Conservation (phyloP, 2,329 filamentous ascomycete species). For the Xylariaceae sp. region DNA sequence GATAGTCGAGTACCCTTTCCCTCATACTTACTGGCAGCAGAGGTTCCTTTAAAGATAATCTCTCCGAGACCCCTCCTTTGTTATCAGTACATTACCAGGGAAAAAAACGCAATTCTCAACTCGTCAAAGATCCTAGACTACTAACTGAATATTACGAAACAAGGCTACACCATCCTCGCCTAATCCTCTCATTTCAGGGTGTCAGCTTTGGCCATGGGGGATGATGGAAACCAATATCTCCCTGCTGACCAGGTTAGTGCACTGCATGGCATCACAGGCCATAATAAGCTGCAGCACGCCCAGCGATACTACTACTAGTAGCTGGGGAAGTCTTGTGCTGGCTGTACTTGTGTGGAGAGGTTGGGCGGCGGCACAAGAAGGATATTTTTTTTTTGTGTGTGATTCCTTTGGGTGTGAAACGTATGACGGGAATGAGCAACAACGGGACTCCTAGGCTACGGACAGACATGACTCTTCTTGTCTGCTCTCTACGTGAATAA, state of each 20-base stretch:
- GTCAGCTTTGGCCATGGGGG: constrained; percentile 1
- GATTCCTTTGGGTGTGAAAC: constrained; percentile 7
- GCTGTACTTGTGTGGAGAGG: constrained; percentile 18
- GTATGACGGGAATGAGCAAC: constrained; percentile 8
- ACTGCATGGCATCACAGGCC: constrained; percentile 3
- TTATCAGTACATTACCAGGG: too few relatives aligned
- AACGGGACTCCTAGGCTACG: too few relatives aligned
- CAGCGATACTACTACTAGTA: too few relatives aligned
- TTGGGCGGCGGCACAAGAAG: constrained; percentile 20
- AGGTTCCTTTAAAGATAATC: too few relatives aligned
- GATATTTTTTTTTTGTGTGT: background rate
- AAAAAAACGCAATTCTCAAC: too few relatives aligned
- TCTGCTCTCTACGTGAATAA: background rate
- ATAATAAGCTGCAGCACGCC: background rate
- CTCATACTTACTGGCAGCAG: too few relatives aligned
- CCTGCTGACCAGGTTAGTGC: constrained; percentile 4
- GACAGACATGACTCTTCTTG: background rate
- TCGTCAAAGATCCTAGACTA: too few relatives aligned
- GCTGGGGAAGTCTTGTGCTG: constrained; percentile 1
- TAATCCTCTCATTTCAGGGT: constrained; percentile 11
- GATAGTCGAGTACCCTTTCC: too few relatives aligned
- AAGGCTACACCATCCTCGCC: constrained; percentile 11
- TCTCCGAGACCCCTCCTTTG: too few relatives aligned
- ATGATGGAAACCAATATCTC: constrained; percentile 16
- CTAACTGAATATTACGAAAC: constrained; percentile 4